Evolutionary conservation across 192 early-diverging fungal species (phyloP).

Genomic region (Funneliformis geosporum): DNA sequence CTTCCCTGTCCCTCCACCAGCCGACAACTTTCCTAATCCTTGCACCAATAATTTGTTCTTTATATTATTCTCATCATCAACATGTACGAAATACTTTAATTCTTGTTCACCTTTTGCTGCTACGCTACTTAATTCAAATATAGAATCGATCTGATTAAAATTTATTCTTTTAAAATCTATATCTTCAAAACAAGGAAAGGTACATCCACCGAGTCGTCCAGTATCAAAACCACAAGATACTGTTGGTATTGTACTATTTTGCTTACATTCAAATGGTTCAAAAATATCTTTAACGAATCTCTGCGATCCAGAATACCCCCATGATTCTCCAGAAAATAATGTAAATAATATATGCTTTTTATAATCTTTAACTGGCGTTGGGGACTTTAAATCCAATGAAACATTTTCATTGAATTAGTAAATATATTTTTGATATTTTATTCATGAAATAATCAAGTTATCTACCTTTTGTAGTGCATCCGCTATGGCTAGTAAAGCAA

Average conservation of each 20-base stretch:
- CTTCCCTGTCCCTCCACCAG: not conserved
- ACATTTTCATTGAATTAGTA: not conserved
- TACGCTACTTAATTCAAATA: slow-evolving; percentile 71
- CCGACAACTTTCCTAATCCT: slow-evolving; percentile 20
- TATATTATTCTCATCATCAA: slow-evolving; percentile 45
- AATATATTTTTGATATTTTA: too few relatives aligned
- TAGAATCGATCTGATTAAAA: slow-evolving; percentile 64
- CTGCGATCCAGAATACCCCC: slow-evolving; percentile 78
- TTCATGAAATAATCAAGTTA: not conserved
- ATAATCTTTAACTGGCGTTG: slow-evolving; percentile 43
- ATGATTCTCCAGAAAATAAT: slow-evolving; percentile 71
- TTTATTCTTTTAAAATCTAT: slow-evolving; percentile 68
- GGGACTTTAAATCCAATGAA: slow-evolving; percentile 39
- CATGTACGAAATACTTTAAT: slow-evolving; percentile 45
- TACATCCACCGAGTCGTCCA: slow-evolving; percentile 46
- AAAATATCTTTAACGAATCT: slow-evolving; percentile 77
- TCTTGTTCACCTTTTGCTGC: slow-evolving; percentile 32
- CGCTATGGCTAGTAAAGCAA: slow-evolving; percentile 66
- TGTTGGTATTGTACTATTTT: slow-evolving; percentile 37
- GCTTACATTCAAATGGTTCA: slow-evolving; percentile 54
- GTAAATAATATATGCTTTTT: slow-evolving; percentile 76
- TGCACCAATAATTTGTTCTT: not conserved
- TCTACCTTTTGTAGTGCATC: slow-evolving; percentile 69
- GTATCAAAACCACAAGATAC: slow-evolving; percentile 34
- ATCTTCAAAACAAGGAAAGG: slow-evolving; percentile 62